phyloP scores from a whole-genome alignment of 805 yeast genomes.

The Wickerhamomyces strasburgensis region DNA sequence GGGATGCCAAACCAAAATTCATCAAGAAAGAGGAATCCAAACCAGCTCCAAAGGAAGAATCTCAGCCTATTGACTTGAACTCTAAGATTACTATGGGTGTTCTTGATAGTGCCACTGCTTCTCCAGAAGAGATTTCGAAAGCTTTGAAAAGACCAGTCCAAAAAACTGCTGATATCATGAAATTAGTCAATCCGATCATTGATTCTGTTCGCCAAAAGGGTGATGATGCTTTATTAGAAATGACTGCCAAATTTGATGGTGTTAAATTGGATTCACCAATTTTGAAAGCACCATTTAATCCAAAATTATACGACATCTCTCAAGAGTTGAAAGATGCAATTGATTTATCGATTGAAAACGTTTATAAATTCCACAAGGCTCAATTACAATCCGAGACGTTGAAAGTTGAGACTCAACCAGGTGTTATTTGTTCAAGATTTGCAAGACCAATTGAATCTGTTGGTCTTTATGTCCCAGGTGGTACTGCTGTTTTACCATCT shows the following conservation, averaged over 20 bases:
- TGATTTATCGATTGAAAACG: slow-evolving; percentile 85
- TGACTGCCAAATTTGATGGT: slow-evolving; percentile 87
- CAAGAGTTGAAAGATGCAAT: slow-evolving; percentile 78
- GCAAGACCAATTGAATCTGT: slow-evolving; percentile 93
- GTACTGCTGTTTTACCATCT: slow-evolving; percentile 96
- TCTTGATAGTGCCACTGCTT: slow-evolving; percentile 44
- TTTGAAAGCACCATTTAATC: slow-evolving; percentile 82
- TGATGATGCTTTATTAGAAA: slow-evolving; percentile 82
- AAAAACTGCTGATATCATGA: slow-evolving; percentile 88
- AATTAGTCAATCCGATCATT: slow-evolving; percentile 85
- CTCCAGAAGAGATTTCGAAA: slow-evolving; percentile 43
- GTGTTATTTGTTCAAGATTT: slow-evolving; percentile 90
- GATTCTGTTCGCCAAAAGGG: slow-evolving; percentile 73
- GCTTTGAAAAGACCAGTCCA: slow-evolving; percentile 94
- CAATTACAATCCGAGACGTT: slow-evolving; percentile 73
- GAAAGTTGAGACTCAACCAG: slow-evolving; percentile 88
- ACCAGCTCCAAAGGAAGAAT: slow-evolving; percentile 16
- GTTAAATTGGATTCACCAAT: slow-evolving; percentile 71
- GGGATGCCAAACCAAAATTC: slow-evolving; percentile 90
- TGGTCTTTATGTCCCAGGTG: slow-evolving; percentile 97
- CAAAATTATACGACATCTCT: slow-evolving; percentile 64
- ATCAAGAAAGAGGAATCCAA: slow-evolving; percentile 30
- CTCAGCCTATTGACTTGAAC: slow-evolving; percentile 19
- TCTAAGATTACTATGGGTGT: slow-evolving; percentile 26
- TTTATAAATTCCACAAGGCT: slow-evolving; percentile 88